Conservation (phyloP, 805 yeast genomes). For the Metschnikowia matae region DNA sequence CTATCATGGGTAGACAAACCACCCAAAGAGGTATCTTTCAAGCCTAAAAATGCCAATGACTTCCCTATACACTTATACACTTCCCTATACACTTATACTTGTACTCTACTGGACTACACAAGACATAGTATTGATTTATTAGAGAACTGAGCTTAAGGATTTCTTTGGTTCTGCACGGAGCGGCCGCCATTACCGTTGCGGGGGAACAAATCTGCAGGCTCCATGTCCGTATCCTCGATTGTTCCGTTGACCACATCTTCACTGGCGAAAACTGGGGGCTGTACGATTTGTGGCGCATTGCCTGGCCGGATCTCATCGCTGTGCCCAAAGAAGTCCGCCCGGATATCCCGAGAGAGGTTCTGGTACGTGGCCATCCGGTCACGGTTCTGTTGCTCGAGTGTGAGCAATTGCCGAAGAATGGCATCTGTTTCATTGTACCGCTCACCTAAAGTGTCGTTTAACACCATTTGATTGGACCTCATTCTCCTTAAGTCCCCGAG, state of each 20-base stretch:
- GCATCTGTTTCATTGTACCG: constrained; percentile 14
- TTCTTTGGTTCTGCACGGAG: not conserved
- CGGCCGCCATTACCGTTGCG: constrained; percentile 1
- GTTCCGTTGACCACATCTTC: constrained; percentile 22
- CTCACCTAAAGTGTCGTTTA: constrained; percentile 4
- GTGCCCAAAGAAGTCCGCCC: constrained; percentile 6
- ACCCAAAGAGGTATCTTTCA: too few species aligned
- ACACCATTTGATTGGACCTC: constrained; percentile 3
- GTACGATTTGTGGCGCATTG: constrained; percentile 40
- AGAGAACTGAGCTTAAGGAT: not conserved
- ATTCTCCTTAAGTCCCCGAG: constrained; percentile 22
- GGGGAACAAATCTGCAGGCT: constrained; percentile 24
- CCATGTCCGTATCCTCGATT: constrained; percentile 35
- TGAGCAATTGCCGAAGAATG: constrained; percentile 15
- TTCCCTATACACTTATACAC: too few species aligned
- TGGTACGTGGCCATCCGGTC: constrained; percentile 12
- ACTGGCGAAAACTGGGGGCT: constrained; percentile 34
- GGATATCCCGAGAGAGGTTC: constrained; percentile 9
- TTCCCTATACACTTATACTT: too few species aligned
- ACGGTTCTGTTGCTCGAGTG: constrained; percentile 15
- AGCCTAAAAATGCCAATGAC: too few species aligned
- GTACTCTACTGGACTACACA: too few species aligned
- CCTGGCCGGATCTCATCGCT: constrained; percentile 17
- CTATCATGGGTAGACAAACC: too few species aligned
- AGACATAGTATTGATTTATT: too few species aligned